A percentile compares a stretch with the other conserved stretches of the same genome.
These are phyloP conservation scores for Brassica balearica DNA, from an alignment of 441 rosid species.

Conservation along the genomic window DNA sequence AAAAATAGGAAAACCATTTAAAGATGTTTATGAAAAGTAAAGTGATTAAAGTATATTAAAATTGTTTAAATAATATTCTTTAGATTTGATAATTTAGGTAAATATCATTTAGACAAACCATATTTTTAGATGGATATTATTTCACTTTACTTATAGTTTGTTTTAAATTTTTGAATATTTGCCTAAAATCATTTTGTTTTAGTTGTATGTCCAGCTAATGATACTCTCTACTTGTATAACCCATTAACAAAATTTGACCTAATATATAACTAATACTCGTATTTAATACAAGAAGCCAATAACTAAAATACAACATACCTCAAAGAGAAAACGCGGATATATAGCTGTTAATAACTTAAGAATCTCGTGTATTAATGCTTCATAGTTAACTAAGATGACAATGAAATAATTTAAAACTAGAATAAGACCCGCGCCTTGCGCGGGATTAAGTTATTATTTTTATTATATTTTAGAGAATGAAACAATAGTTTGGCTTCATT, in stretches of 20 bases:
- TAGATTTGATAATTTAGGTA: not conserved
- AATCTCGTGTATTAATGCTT: constrained; percentile 31
- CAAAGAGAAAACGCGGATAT: constrained; percentile 5
- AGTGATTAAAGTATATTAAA: not conserved
- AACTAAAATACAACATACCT: constrained; percentile 34
- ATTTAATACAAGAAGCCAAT: constrained; percentile 29
- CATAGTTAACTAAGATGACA: constrained; percentile 22
- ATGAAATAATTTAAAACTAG: constrained; percentile 28
- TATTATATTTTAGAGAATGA: too few relatives aligned
- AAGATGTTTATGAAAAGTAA: not conserved
- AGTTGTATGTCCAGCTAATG: not conserved
- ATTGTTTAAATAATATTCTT: not conserved
- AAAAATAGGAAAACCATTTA: not conserved
- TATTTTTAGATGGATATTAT: not conserved
- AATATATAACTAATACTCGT: not conserved
- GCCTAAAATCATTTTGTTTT: constrained; percentile 4
- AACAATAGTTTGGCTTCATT: too few relatives aligned
- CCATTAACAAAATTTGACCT: not conserved
- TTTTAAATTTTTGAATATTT: not conserved
- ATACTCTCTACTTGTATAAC: not conserved
- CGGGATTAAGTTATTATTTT: too few relatives aligned
- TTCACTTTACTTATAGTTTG: not conserved
- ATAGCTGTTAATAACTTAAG: constrained; percentile 32
- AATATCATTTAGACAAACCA: not conserved
- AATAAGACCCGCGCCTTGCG: too few relatives aligned